phyloP scores from a whole-genome alignment of 1,284 basidiomycete species.

The Cryptococcus hybrid region DNA sequence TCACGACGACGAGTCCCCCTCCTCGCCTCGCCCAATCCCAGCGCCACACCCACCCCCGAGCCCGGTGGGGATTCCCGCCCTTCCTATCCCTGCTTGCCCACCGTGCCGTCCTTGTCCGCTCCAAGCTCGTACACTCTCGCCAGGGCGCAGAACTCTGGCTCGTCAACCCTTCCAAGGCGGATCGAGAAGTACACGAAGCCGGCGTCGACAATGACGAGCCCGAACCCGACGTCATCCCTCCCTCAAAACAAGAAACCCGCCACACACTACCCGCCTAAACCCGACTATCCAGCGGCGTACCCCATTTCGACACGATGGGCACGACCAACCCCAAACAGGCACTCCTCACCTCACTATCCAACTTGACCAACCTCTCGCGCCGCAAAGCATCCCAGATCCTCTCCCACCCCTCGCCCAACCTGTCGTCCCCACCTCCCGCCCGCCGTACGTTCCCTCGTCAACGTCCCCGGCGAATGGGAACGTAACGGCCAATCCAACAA shows the following conservation, averaged over 20 bases:
- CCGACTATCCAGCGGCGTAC: slow-evolving; percentile 47
- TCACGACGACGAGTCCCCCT: slow-evolving; percentile 85
- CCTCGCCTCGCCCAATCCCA: slow-evolving; percentile 19
- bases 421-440: slow-evolving; percentile 87
- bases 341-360: slow-evolving; percentile 75
- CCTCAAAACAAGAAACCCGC: background rate
- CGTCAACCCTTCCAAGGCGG: slow-evolving; percentile 83
- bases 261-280: slow-evolving; percentile 53
- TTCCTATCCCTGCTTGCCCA: slow-evolving; percentile 67
- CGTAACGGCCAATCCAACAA: slow-evolving; percentile 59
- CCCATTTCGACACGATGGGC: slow-evolving; percentile 17
- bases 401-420: slow-evolving; percentile 84
- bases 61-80: slow-evolving; percentile 62
- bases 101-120: slow-evolving; percentile 71
- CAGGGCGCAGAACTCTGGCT: slow-evolving; percentile 67
- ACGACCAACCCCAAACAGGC: slow-evolving; percentile 38
- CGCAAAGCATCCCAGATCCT: slow-evolving; percentile 88
- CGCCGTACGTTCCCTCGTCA: slow-evolving; percentile 81
- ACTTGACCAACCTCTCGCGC: slow-evolving; percentile 81
- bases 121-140: slow-evolving; percentile 49
- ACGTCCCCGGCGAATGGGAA: slow-evolving; percentile 63
- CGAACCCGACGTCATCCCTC: slow-evolving; percentile 12
- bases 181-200: slow-evolving; percentile 76
- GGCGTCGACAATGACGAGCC: slow-evolving; percentile 28
- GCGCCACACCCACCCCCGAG: slow-evolving; percentile 12